Base-by-base conservation (phyloP, 148 eudicot genomes). In the Talinum fruticosum region DNA sequence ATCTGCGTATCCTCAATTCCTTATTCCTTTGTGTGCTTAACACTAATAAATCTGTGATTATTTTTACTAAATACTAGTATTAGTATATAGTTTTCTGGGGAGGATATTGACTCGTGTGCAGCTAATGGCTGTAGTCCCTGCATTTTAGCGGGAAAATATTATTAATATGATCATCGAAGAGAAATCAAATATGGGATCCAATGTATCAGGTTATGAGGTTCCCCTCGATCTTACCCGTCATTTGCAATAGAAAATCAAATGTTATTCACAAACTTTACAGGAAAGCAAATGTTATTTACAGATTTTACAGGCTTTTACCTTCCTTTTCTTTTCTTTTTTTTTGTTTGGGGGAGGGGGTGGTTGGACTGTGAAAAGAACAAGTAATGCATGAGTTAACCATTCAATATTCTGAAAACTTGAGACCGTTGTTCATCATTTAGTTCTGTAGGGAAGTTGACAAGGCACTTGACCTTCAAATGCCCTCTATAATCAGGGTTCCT, bases 381-480 rank as follows among this genome's bases (percentile, higher is more conserved):
- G 54, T 19, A 16, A 51, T 23, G 5, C 10, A 54, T 41, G 10
- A 32, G 7, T 66, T 69, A 81, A 8, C 24, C 37, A 53, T 67
- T 62, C 65, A 89, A 83, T 29, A 90, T 83, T 33, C 78, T 73
- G n/a, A 41, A 78, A 59, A 87, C 61, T 18, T 84, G 77, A 10
- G 85, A 73, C 69, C 89, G 72, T 71, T 84, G 87, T 67, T 82
- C 88, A 18, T 77, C 82, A 10, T 77, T 81, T 66, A 88, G 72
- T 16, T 65, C 64, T 6, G 47, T 74, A 8, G 97, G 93, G 68
- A 87, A 88, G 35, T 82, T 78, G 2, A 92, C 88, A 2, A 76
- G 65, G 69, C 90, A 88, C 71, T 65, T 84, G 59, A 91, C 66
- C 74, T 53, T 85, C 82, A 91, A 78, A 73, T 90, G 79, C 10